Conservation (phyloP, 768 basidiomycete species). For the Pleurotus ostreatus region DNA sequence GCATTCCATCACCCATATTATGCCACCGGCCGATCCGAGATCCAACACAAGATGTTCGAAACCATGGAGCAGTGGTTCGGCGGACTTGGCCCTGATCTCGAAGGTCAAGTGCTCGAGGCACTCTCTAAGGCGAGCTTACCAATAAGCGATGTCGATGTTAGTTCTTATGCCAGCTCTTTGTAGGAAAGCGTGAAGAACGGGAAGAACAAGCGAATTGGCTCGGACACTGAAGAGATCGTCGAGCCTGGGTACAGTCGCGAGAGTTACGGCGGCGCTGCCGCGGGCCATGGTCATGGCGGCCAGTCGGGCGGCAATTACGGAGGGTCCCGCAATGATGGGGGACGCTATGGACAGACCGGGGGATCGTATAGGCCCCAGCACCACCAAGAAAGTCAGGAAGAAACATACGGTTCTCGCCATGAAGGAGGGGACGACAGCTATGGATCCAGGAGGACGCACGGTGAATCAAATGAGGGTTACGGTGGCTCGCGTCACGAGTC, state of each 20-base stretch:
- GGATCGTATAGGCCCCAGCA: not conserved
- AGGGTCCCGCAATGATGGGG: not conserved
- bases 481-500: not conserved
- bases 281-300: not conserved
- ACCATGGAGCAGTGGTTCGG: slow-evolving; percentile 51
- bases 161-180: not conserved
- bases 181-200: slow-evolving; percentile 53
- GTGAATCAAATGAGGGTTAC: not conserved
- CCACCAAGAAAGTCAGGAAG: not conserved
- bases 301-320: slow-evolving; percentile 8
- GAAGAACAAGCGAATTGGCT: slow-evolving; percentile 53
- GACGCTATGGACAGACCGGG: not conserved
- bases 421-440: not conserved
- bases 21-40: slow-evolving; percentile 43
- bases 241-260: slow-evolving; percentile 36
- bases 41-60: slow-evolving; percentile 60
- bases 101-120: slow-evolving; percentile 37
- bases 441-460: not conserved
- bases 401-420: not conserved
- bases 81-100: slow-evolving; percentile 39
- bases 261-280: slow-evolving; percentile 20
- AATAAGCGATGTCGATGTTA: too few species aligned
- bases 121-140: slow-evolving; percentile 44
- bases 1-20: slow-evolving; percentile 74
- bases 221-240: slow-evolving; percentile 34